Conservation (phyloP, 2,329 filamentous ascomycete species). For the Pyricularia sp. region DNA sequence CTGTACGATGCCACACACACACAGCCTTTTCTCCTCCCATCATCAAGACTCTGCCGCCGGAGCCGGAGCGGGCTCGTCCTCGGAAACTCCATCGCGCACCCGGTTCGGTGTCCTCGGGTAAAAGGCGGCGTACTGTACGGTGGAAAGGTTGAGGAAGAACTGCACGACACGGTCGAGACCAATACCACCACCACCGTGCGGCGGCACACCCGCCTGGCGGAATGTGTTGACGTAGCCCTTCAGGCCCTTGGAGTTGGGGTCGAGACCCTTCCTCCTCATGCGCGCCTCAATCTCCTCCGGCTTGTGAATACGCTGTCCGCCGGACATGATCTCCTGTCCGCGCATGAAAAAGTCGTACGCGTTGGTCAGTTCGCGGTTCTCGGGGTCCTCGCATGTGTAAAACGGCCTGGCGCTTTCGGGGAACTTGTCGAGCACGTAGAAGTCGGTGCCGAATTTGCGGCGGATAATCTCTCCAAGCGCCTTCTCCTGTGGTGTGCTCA, state of each 20-base stretch:
- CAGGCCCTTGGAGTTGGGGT: slow-evolving; percentile 63
- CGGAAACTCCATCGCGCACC: slow-evolving; percentile 3
- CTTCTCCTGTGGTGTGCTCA: slow-evolving; percentile 75
- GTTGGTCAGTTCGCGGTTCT: slow-evolving; percentile 56
- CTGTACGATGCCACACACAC: background rate
- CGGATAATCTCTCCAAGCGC: slow-evolving; percentile 81
- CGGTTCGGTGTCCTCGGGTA: slow-evolving; percentile 44
- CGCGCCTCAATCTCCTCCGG: slow-evolving; percentile 66
- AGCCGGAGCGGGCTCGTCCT: slow-evolving; percentile 2
- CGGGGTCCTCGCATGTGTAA: slow-evolving; percentile 75
- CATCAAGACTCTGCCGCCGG: background rate
- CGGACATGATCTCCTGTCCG: slow-evolving; percentile 85
- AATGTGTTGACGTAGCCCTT: slow-evolving; percentile 85
- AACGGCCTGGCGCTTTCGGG: slow-evolving; percentile 81
- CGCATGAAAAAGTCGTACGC: slow-evolving; percentile 81
- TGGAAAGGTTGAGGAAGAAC: slow-evolving; percentile 48
- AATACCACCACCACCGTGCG: slow-evolving; percentile 82
- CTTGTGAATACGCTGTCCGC: slow-evolving; percentile 85
- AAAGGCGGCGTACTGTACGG: slow-evolving; percentile 46
- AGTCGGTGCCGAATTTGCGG: slow-evolving; percentile 87
- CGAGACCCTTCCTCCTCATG: slow-evolving; percentile 70
- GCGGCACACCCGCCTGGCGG: slow-evolving; percentile 68
- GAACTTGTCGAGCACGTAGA: slow-evolving; percentile 96
- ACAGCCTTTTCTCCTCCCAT: background rate
- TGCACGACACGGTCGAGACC: slow-evolving; percentile 78